Evolutionary conservation across 73 alveolate genomes (phyloP).

Genomic region (Paramecium sonneborni): DNA sequence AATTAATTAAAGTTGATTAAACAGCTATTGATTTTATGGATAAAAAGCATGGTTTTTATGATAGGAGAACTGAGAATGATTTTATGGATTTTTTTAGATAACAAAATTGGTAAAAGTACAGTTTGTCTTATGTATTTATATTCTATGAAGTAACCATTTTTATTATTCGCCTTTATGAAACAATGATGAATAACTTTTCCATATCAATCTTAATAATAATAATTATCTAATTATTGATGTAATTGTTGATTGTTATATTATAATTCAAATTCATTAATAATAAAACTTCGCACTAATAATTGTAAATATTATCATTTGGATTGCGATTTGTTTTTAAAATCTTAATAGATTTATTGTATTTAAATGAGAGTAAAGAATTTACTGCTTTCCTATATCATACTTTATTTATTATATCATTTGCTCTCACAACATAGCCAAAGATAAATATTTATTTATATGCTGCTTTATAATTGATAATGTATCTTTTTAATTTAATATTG

Average conservation of each 20-base stretch:
- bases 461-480: background rate
- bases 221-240: background rate
- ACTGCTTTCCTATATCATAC: background rate
- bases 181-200: background rate
- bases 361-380: background rate
- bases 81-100: constrained; percentile 16
- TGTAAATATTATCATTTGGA: background rate
- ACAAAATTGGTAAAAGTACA: background rate
- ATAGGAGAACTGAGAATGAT: constrained; percentile 14
- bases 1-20: background rate
- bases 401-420: background rate
- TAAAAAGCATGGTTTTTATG: background rate
- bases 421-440: background rate
- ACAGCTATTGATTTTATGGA: background rate
- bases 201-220: background rate
- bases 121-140: background rate
- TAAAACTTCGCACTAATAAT: background rate
- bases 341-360: background rate
- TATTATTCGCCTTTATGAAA: background rate
- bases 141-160: background rate
- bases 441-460: background rate
- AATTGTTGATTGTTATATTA: background rate
- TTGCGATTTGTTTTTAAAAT: background rate
- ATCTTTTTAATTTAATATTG: background rate
- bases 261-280: background rate